Base-by-base conservation (phyloP, 169 alveolate genomes). In the Toxoplasma gondii region DNA sequence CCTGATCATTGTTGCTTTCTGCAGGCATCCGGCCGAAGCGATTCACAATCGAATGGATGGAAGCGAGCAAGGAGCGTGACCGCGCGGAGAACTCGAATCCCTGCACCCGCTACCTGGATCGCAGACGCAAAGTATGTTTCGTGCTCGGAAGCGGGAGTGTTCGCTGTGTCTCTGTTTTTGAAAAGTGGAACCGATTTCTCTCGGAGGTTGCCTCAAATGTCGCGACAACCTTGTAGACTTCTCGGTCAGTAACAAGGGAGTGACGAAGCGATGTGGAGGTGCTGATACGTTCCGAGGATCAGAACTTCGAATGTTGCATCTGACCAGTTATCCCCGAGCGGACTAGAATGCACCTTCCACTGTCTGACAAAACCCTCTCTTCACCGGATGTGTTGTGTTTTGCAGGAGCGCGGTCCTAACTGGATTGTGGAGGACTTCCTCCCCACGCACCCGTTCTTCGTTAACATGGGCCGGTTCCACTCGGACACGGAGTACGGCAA, bases 71-170 rank as follows among this genome's bases (percentile, higher is more conserved):
- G 95, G 99, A 97, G 96, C 94, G 99, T 93, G 99, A 97, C 41
- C 81, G 98, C 70, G 98, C 98, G 67, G 99, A 97, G 91, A 97
- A 97, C 96, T 96, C 98, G 69, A 97, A 97, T 95, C 99, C 99
- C 0, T 84, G 97, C 91, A 95, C 98, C 64, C 96, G 98, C 88
- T 97, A 97, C 84, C 96, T 97, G 53, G 98, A 97, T 96, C 90
- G 98, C 27, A 93, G 98, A 69, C 95, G 98, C 92, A 96, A 97
- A 58, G 98, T 95, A 88, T 54, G 97, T 83, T 27, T 34, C 31
- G 22, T 78, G 41, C 41, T 78, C 34, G 34, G 45, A 39, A 34
- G 0, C 45, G 0, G 41, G 31, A 34, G 45, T n/a, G 86, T 78
- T 36, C 34, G 29, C 19, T 12, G 53, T 5, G 58, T 49, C 58